phyloP scores from a whole-genome alignment of 805 yeast species.

The Wickerhamomyces canadensis region DNA sequence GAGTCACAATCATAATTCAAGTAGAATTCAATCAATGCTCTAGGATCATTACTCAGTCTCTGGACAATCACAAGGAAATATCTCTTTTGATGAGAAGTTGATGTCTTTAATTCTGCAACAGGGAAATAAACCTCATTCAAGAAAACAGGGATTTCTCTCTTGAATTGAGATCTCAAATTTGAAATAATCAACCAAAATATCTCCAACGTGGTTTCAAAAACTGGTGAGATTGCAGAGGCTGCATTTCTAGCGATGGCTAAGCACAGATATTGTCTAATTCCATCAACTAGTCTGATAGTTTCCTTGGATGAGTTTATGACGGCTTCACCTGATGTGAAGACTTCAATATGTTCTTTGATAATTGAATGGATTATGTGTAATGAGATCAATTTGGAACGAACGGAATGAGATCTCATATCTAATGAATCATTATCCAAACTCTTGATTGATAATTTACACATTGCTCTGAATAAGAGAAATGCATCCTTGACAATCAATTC shows the following conservation, averaged over 20 bases:
- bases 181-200: conserved; percentile 87
- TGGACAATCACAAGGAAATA: conserved; percentile 78
- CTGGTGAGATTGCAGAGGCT: conserved; percentile 85
- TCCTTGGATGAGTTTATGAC: conserved; percentile 48
- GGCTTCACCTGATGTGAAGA: conserved; percentile 59
- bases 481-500: conserved; percentile 85
- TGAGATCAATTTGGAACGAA: conserved; percentile 85
- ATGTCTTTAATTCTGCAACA: conserved; percentile 83
- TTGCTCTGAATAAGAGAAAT: conserved; percentile 84
- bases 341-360: conserved; percentile 76
- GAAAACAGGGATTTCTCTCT: conserved; percentile 90
- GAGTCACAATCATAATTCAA: conserved; percentile 93
- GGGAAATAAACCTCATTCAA: conserved; percentile 92
- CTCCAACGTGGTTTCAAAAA: conserved; percentile 86
- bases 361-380: conserved; percentile 84
- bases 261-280: conserved; percentile 80
- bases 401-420: conserved; percentile 87
- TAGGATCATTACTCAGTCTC: conserved; percentile 80
- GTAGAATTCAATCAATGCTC: conserved; percentile 86
- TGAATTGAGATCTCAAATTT: conserved; percentile 80
- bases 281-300: conserved; percentile 62
- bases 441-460: conserved; percentile 90
- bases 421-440: conserved; percentile 68
- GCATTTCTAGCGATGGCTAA: conserved; percentile 85
- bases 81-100: conserved; percentile 89